phyloP scores from a whole-genome alignment of 306 rosid genomes.

The Hippophae rhamnoides region DNA sequence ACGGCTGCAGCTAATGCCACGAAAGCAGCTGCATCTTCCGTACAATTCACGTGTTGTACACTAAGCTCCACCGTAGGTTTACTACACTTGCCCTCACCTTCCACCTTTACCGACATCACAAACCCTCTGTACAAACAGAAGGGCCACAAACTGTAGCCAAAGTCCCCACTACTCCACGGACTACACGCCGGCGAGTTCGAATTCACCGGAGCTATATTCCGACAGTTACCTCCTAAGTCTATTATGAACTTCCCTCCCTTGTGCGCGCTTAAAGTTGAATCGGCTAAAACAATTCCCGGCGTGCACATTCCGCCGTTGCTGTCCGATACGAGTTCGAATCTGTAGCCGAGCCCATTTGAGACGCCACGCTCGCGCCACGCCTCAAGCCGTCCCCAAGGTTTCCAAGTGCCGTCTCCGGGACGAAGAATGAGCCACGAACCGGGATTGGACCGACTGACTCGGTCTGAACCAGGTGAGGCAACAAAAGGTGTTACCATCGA shows the following conservation, averaged over 20 bases:
- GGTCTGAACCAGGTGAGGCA: conserved; percentile 32
- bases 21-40: conserved; percentile 47
- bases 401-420: conserved; percentile 36
- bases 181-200: conserved; percentile 22
- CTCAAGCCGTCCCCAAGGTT: conserved; percentile 50
- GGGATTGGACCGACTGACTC: conserved; percentile 42
- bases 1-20: conserved; percentile 46
- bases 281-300: conserved; percentile 5
- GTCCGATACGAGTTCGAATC: conserved; percentile 25
- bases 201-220: conserved; percentile 22
- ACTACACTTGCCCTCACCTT: conserved; percentile 28
- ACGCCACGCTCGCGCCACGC: conserved; percentile 38
- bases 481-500: conserved; percentile 50
- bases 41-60: conserved; percentile 40
- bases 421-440: conserved; percentile 45
- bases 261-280: conserved; percentile 17
- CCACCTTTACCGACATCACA: conserved; percentile 43
- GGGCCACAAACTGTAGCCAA: conserved; percentile 22
- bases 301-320: conserved; percentile 10
- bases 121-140: conserved; percentile 26
- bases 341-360: conserved; percentile 32
- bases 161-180: conserved; percentile 20
- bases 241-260: conserved; percentile 34
- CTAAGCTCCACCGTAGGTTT: conserved; percentile 41
- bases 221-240: conserved; percentile 19